Evolutionary conservation across 2,329 filamentous ascomycete species (phyloP).

Genomic region (Aspergillus jensenii): DNA sequence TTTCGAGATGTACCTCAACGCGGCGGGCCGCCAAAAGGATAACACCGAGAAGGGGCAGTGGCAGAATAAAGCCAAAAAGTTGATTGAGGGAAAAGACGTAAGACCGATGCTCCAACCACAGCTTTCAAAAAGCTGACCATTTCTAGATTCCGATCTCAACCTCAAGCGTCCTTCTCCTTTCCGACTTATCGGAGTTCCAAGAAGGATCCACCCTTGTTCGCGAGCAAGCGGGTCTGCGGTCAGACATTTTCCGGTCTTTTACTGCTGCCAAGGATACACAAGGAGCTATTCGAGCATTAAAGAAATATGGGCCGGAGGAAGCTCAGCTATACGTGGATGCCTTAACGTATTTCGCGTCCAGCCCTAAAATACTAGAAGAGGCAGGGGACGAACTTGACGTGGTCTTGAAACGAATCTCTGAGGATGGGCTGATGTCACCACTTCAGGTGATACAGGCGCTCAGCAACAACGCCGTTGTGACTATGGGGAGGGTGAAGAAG

Average conservation of each 20-base stretch:
- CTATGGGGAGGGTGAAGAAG: slow-evolving; percentile 94
- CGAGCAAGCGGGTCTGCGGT: slow-evolving; percentile 86
- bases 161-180: slow-evolving; percentile 89
- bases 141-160: slow-evolving; percentile 74
- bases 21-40: slow-evolving; percentile 73
- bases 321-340: slow-evolving; percentile 91
- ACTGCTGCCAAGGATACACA: slow-evolving; percentile 87
- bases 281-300: slow-evolving; percentile 83
- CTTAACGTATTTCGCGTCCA: slow-evolving; percentile 88
- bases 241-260: slow-evolving; percentile 96
- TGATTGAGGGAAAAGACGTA: slow-evolving; percentile 77
- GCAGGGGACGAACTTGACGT: slow-evolving; percentile 80
- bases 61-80: slow-evolving; percentile 85
- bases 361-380: slow-evolving; percentile 75
- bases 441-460: slow-evolving; percentile 95
- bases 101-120: slow-evolving; percentile 4
- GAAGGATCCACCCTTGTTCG: slow-evolving; percentile 90
- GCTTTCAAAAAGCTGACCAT: neutral
- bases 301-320: slow-evolving; percentile 88
- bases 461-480: slow-evolving; percentile 75
- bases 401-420: slow-evolving; percentile 82
- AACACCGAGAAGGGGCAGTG: slow-evolving; percentile 69
- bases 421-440: slow-evolving; percentile 89
- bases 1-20: slow-evolving; percentile 97
- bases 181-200: slow-evolving; percentile 84